Percentiles rank a stretch among this genome's conserved stretches.
phyloP scores from a whole-genome alignment of 441 rosid species.

The Metrosideros polymorpha region DNA sequence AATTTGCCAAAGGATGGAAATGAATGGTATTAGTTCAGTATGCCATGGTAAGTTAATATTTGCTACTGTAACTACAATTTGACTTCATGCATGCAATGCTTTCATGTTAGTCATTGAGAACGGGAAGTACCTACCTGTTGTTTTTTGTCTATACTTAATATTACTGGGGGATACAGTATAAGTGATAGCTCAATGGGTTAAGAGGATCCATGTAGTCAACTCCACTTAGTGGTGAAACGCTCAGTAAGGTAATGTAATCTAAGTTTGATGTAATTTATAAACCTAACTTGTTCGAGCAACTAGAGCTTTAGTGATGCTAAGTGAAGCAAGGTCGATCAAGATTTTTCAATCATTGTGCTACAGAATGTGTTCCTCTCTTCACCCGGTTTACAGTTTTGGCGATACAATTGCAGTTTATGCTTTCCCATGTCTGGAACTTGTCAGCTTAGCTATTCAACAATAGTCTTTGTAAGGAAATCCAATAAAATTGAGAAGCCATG shows the following conservation, averaged over 20 bases:
- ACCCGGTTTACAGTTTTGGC: background rate
- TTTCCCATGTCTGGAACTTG: background rate
- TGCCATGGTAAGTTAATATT: background rate
- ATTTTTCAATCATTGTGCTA: background rate
- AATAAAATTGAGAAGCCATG: background rate
- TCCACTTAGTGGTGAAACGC: background rate
- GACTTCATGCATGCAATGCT: background rate
- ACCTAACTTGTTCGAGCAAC: background rate
- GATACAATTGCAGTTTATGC: background rate
- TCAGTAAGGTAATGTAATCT: background rate
- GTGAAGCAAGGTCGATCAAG: background rate
- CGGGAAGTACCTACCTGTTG: background rate
- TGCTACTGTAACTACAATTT: background rate
- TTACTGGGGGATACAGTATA: background rate
- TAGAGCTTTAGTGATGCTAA: background rate
- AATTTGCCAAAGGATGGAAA: background rate
- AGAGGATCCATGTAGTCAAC: background rate
- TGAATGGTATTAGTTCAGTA: background rate
- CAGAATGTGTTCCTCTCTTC: background rate
- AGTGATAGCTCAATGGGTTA: background rate
- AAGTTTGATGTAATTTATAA: background rate
- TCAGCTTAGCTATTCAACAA: background rate
- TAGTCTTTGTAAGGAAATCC: background rate
- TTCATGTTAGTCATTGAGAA: background rate
- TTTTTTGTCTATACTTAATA: background rate